These are phyloP conservation scores for Kalmusia sp. DNA, from an alignment of 2,329 filamentous ascomycete genomes.

Conservation along the genomic window DNA sequence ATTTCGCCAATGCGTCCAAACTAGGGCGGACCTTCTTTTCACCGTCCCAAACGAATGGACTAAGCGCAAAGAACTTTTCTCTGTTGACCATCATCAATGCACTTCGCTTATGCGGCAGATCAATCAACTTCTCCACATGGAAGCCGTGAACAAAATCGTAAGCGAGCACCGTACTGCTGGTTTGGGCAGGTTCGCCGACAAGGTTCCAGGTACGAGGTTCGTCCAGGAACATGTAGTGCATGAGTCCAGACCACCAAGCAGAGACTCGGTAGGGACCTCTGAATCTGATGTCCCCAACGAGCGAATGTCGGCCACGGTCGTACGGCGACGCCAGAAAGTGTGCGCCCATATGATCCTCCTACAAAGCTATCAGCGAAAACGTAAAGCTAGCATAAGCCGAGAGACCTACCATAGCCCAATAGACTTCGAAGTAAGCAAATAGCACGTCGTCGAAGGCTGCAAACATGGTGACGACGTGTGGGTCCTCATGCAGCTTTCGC, in stretches of 20 bases:
- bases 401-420: constrained; percentile 70
- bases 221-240: constrained; percentile 67
- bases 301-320: constrained; percentile 66
- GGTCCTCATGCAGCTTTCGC: constrained; percentile 70
- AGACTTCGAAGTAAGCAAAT: constrained; percentile 83
- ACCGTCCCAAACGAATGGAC: constrained; percentile 57
- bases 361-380: constrained; percentile 25
- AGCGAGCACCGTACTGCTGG: constrained; percentile 72
- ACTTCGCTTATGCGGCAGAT: constrained; percentile 75
- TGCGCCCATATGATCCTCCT: constrained; percentile 67
- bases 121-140: constrained; percentile 74
- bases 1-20: constrained; percentile 40
- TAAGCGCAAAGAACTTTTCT: constrained; percentile 74
- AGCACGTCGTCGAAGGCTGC: constrained; percentile 73
- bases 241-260: constrained; percentile 64
- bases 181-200: constrained; percentile 75
- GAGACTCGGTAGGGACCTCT: constrained; percentile 63
- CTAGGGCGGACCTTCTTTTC: constrained; percentile 44
- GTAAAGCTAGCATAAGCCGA: neutral
- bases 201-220: constrained; percentile 62
- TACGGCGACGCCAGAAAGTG: constrained; percentile 64
- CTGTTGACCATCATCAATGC: constrained; percentile 70
- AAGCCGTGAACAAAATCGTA: constrained; percentile 80
- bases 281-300: constrained; percentile 64
- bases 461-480: constrained; percentile 73